Evolutionary conservation across 495 filamentous ascomycete genomes (phyloP).

Genomic region (Lepidopterella palustris): DNA sequence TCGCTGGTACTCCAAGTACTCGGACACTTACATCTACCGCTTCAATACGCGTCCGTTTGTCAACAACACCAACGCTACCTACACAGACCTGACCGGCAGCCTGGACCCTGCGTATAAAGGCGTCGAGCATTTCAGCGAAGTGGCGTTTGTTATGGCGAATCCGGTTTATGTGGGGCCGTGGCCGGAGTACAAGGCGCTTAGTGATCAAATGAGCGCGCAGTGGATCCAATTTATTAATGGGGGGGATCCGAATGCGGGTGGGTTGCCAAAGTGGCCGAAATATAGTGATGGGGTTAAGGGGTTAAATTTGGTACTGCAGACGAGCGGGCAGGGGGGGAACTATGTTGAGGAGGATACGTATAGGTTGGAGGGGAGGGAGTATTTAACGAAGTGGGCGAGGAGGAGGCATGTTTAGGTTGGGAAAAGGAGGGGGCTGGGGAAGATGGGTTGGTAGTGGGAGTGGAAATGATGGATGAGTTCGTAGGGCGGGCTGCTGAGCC

Average conservation of each 20-base stretch:
- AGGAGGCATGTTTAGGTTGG: slow-evolving; percentile 24
- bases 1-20: slow-evolving; percentile 22
- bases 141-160: slow-evolving; percentile 26
- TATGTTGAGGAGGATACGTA: slow-evolving; percentile 29
- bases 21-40: slow-evolving; percentile 27
- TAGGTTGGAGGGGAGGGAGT: slow-evolving; percentile 29
- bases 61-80: slow-evolving; percentile 25
- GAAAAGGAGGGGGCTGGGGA: not conserved
- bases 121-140: slow-evolving; percentile 27
- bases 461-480: not conserved
- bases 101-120: slow-evolving; percentile 25
- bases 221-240: slow-evolving; percentile 27
- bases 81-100: slow-evolving; percentile 7
- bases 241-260: slow-evolving; percentile 22
- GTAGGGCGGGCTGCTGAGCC: too few species aligned
- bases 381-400: slow-evolving; percentile 27
- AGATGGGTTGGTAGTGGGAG: not conserved
- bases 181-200: slow-evolving; percentile 22
- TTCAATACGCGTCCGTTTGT: slow-evolving; percentile 28
- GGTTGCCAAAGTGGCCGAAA: slow-evolving; percentile 22
- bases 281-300: slow-evolving; percentile 22
- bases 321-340: slow-evolving; percentile 19
- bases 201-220: slow-evolving; percentile 25
- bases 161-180: slow-evolving; percentile 26
- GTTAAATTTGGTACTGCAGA: slow-evolving; percentile 29